These are phyloP conservation scores for Boletus semigastroideus DNA, from an alignment of 1,284 basidiomycete species.

Conservation along the genomic window DNA sequence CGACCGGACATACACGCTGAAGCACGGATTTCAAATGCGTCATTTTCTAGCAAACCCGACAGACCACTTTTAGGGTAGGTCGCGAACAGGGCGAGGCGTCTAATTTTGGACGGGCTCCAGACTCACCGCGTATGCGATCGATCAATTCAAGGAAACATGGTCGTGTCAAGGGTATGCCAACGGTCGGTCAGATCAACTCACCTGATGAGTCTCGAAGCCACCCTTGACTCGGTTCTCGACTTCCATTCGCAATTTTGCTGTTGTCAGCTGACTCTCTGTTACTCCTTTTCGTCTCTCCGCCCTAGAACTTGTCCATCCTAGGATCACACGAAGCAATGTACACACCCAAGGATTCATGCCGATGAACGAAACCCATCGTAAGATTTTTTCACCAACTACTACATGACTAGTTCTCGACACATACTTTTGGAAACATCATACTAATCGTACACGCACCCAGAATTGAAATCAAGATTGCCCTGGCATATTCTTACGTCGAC, in stretches of 20 bases:
- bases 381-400: neutral
- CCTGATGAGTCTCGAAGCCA: constrained; percentile 1
- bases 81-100: neutral
- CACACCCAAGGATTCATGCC: neutral
- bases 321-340: no score
- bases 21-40: constrained; percentile 24
- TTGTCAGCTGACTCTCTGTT: neutral
- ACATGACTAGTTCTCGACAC: constrained; percentile 1
- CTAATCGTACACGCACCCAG: constrained; percentile 19
- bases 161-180: constrained; percentile 10
- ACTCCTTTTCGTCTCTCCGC: neutral
- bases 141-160: constrained; percentile 8
- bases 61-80: neutral
- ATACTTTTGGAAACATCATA: neutral
- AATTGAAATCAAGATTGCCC: neutral
- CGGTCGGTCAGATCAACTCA: constrained; percentile 4
- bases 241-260: neutral
- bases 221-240: constrained; percentile 12
- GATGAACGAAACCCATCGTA: neutral
- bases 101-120: constrained; percentile 6
- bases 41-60: neutral
- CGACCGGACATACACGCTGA: neutral
- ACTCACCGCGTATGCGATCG: constrained; percentile 4
- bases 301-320: neutral
- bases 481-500: constrained; percentile 28